These are phyloP conservation scores for Leccinum colubrinum DNA, from an alignment of 1,284 basidiomycete genomes.

Conservation along the genomic window DNA sequence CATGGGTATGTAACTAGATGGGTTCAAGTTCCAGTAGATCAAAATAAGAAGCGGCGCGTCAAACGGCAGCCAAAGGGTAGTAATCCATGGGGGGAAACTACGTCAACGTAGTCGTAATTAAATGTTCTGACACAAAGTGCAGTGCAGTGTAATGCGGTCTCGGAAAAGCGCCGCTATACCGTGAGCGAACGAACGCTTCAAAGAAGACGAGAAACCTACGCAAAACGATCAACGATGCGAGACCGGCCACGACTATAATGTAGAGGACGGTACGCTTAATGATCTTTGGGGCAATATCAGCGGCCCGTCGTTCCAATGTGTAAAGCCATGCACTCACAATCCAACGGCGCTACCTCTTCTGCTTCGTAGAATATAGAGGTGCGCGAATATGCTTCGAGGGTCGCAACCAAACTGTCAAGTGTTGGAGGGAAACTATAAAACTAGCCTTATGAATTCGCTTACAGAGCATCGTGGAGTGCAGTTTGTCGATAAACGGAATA, in stretches of 20 bases:
- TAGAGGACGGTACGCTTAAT: constrained; percentile 87
- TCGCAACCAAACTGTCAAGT: constrained; percentile 73
- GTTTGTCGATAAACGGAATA: constrained; percentile 83
- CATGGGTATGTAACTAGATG: constrained; percentile 8
- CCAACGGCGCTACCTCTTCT: constrained; percentile 88
- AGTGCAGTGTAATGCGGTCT: constrained; percentile 64
- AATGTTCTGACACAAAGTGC: constrained; percentile 75
- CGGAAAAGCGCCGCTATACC: constrained; percentile 65
- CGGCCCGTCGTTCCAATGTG: neutral
- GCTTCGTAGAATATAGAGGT: constrained; percentile 93
- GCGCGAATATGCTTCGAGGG: constrained; percentile 93
- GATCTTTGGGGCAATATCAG: constrained; percentile 41
- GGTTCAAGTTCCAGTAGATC: constrained; percentile 21
- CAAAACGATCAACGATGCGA: constrained; percentile 80
- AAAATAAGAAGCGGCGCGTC: constrained; percentile 10
- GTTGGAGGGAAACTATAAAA: constrained; percentile 3
- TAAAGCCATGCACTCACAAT: constrained; percentile 56
- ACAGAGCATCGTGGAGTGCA: constrained; percentile 92
- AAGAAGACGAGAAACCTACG: constrained; percentile 53
- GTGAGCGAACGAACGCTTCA: constrained; percentile 3
- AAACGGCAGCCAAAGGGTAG: constrained; percentile 3
- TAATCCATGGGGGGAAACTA: constrained; percentile 9
- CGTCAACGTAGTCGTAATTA: constrained; percentile 42
- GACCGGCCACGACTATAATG: constrained; percentile 70
- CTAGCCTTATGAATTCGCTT: constrained; percentile 39